A percentile compares a stretch with the other conserved stretches of the same genome.
phyloP scores from a whole-genome alignment of 805 yeast genomes.

The Saccharomycopsis selenospora region DNA sequence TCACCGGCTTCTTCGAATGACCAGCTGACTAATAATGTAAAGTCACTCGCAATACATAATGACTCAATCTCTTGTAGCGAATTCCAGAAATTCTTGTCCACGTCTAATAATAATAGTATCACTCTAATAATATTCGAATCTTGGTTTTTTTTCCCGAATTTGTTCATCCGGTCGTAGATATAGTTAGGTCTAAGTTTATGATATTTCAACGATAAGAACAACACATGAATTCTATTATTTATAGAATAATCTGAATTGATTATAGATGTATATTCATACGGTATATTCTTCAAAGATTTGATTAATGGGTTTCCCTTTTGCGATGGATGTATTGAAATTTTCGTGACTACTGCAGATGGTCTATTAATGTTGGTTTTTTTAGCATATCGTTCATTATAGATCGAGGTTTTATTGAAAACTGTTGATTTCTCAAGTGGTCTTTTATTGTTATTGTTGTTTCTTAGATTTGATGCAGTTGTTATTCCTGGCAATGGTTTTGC shows the following conservation, averaged over 20 bases:
- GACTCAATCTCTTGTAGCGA: slow-evolving; percentile 35
- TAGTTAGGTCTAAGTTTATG: slow-evolving; percentile 75
- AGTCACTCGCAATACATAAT: slow-evolving; percentile 34
- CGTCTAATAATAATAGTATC: slow-evolving; percentile 14
- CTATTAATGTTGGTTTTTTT: slow-evolving; percentile 22
- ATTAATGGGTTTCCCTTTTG: slow-evolving; percentile 72
- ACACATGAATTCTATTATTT: slow-evolving; percentile 45
- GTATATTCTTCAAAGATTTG: slow-evolving; percentile 43
- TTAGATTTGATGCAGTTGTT: background rate
- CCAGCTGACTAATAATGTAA: slow-evolving; percentile 36
- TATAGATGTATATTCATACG: slow-evolving; percentile 44
- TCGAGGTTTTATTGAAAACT: slow-evolving; percentile 16
- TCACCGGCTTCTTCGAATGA: slow-evolving; percentile 45
- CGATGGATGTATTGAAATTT: slow-evolving; percentile 40
- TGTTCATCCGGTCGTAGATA: slow-evolving; percentile 48
- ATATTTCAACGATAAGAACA: slow-evolving; percentile 63
- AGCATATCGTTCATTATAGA: slow-evolving; percentile 10
- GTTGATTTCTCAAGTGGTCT: background rate
- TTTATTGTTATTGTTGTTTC: background rate
- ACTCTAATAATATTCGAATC: background rate
- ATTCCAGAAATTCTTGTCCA: slow-evolving; percentile 39
- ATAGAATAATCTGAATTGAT: slow-evolving; percentile 59
- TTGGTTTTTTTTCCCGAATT: slow-evolving; percentile 18
- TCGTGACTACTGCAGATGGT: slow-evolving; percentile 23
- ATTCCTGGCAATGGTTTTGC: background rate